These are phyloP conservation scores for Clitopilus hobsonii DNA, from an alignment of 768 basidiomycete genomes.

Conservation along the genomic window DNA sequence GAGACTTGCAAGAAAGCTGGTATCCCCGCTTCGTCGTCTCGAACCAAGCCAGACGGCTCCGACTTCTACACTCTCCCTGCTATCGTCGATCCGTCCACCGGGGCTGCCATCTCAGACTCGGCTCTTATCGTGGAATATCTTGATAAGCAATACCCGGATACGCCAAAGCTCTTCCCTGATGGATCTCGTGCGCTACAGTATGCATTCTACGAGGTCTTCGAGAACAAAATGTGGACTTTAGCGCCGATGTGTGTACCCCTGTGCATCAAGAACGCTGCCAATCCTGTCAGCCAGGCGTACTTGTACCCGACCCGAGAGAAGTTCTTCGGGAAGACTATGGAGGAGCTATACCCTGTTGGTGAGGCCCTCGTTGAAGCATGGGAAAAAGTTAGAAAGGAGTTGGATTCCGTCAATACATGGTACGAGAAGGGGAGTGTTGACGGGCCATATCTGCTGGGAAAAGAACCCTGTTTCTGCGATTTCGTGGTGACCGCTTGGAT, in stretches of 20 bases:
- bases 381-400: conserved; percentile 18
- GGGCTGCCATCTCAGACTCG: conserved; percentile 35
- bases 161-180: conserved; percentile 33
- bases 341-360: conserved; percentile 23
- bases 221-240: not conserved
- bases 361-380: conserved; percentile 23
- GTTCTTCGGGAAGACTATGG: conserved; percentile 21
- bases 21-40: conserved; percentile 27
- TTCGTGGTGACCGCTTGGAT: conserved; percentile 20
- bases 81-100: conserved; percentile 34
- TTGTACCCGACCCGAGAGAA: conserved; percentile 25
- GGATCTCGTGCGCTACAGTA: conserved; percentile 12
- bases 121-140: conserved; percentile 44
- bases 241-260: conserved; percentile 11
- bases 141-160: conserved; percentile 42
- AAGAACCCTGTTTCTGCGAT: conserved; percentile 24
- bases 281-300: conserved; percentile 23
- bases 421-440: conserved; percentile 14
- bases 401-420: conserved; percentile 15
- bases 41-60: conserved; percentile 24
- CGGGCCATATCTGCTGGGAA: conserved; percentile 21
- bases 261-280: conserved; percentile 16
- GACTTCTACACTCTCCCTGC: conserved; percentile 43
- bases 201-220: conserved; percentile 6
- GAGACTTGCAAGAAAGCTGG: conserved; percentile 24